Evolutionary conservation across 2,329 filamentous ascomycete species (phyloP), one percentile per base, ranked within the genome.

Genomic region (Fusarium ramigenum): DNA sequence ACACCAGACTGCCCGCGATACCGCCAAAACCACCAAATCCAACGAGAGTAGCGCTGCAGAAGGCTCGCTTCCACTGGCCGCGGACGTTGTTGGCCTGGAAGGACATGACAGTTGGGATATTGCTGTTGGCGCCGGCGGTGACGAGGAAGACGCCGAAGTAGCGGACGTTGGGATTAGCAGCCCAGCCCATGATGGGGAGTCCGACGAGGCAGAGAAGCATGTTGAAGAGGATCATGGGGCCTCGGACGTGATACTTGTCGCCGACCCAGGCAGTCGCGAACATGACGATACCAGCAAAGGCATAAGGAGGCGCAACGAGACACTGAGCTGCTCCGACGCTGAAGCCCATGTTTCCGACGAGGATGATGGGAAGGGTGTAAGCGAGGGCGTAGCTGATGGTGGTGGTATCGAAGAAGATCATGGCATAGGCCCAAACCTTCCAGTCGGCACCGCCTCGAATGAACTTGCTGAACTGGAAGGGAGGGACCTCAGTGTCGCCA

Each of bases 1-100:
- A 96, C 16, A 96, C 91, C 63, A 94, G 84, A 74, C 89, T 90
- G 32, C 93, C 93, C 2, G 89, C 89, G 71, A 96, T 96, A 39
- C 94, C 93, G 42, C 94, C 94, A 32, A 97, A 85, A 5, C 93
- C 93, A 12, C 93, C 93, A 56, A 93, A 90, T 3, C 92, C 92
- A 7, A 96, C 92, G 5, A 96, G 87, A 0, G 91, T 92, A 5
- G 93, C 93, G 66, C 90, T 93, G 80, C 90, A 92, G 75, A 96
- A 91, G 2, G 93, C 93, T 53, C 94, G 90, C 84, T 96, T 97
- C 93, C 93, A 97, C 83, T 96, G 93, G 0, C 93, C 94, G 60
- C 93, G 91, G 78, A 97, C 92, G 82, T 97, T 97, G 83, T 96
- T 96, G 46, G 93, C 93, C 83, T 96, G 93, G 83, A 94, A 96